Base-by-base conservation (phyloP, 148 eudicot genomes). In the Rhododendron griersonianum region DNA sequence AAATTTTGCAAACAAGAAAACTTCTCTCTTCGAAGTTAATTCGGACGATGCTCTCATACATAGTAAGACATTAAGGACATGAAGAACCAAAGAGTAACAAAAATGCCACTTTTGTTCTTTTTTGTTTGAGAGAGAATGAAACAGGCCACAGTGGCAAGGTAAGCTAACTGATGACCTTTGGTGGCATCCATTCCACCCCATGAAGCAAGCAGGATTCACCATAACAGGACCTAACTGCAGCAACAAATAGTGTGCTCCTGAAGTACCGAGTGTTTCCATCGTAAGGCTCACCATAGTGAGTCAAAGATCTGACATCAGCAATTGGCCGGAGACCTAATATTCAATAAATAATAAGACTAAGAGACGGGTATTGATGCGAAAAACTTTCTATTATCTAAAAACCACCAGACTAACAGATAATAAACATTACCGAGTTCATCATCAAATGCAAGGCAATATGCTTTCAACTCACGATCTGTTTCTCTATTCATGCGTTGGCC, bases 121-220 rank as follows among this genome's bases (percentile, higher is more conserved):
- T 69, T 28, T 5, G 5, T n/a, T 13, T 28, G 37, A 28, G 15
- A 69, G 75, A 25, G 13, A 69, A 69, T 69, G 37, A 69, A 69
- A 28, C 47, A 84, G 47, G 67, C 69, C 48, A 83, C 19, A 85
- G 19, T 67, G 77, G 76, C 30, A 83, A 78, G 57, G 80, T 9
- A 82, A 71, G 63, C 55, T 78, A 73, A 81, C 51, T 11, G 81
- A 80, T 74, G 76, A 95, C 99, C 98, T 96, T 96, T 84, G 99
- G 99, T n/a, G 99, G 98, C 99, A 96, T 96, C 99, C 99, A 96
- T 80, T 96, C 99, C 63, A 92, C 95, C 63, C 99, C 99, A 89
- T 96, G 99, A 86, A 96, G 99, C 94, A 96, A 85, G 90, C 94
- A 93, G 63, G 98, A 94, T 94, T 96, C 98, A 85, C 93, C 96